Evolutionary conservation across 2,329 filamentous ascomycete species (phyloP).

Genomic region (Claviceps spartinae): DNA sequence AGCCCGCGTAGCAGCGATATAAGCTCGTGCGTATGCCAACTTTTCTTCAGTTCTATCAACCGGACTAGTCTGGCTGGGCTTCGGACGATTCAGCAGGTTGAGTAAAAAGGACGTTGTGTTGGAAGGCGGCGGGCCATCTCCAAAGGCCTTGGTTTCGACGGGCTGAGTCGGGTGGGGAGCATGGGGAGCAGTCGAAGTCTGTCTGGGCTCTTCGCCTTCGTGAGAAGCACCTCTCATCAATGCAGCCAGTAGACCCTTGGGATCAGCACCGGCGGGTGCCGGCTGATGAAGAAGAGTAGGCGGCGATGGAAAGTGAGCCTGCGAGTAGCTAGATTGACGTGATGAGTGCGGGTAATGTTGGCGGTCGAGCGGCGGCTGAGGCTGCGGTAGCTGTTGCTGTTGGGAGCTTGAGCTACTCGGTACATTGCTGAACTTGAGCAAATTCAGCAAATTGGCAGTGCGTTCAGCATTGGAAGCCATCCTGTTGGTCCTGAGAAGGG

Average conservation of each 20-base stretch:
- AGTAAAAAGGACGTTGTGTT: conserved; percentile 79
- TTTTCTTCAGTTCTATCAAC: conserved; percentile 6
- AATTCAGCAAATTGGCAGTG: conserved; percentile 42
- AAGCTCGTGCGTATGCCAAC: conserved; percentile 27
- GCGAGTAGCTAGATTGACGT: conserved; percentile 10
- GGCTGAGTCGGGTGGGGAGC: conserved; percentile 14
- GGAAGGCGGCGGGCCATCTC: conserved; percentile 38
- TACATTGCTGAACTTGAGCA: conserved; percentile 45
- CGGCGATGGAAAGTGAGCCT: conserved; percentile 14
- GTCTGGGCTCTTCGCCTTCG: conserved; percentile 30
- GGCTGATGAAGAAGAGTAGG: conserved; percentile 39
- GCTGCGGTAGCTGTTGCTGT: conserved; percentile 14
- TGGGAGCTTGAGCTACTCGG: conserved; percentile 17
- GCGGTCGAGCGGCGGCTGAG: conserved; percentile 13
- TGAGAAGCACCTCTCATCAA: conserved; percentile 42
- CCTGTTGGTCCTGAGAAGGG: conserved; percentile 26
- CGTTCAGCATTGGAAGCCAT: conserved; percentile 30
- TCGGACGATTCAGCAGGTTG: conserved; percentile 70
- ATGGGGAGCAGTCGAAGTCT: conserved; percentile 10
- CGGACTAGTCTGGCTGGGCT: conserved; percentile 41
- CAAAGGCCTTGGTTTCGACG: conserved; percentile 24
- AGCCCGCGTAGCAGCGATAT: conserved; percentile 33
- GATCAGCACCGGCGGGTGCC: conserved; percentile 41
- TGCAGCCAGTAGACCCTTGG: conserved; percentile 43
- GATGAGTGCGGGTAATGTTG: conserved; percentile 10